Base-by-base conservation (phyloP, 345 rosid species). In the Brassica nigra region DNA sequence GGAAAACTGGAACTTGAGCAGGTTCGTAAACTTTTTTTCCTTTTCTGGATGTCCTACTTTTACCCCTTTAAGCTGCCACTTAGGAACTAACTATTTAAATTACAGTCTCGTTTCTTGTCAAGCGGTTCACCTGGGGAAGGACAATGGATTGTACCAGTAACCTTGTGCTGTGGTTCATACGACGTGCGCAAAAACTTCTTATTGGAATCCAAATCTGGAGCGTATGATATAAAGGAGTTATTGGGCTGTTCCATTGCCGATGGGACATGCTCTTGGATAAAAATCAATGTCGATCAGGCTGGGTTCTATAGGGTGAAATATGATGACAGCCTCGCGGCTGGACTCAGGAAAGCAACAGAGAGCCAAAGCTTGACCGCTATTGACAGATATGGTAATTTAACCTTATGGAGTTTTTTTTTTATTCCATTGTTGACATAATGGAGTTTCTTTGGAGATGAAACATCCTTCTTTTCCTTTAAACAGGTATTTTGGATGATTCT, bases 271-370 rank as follows among this genome's bases (percentile, higher is more conserved):
- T 39, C 85, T 65, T 95, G 97, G 97, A 86, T 93, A 69, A 95
- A 95, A 81, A 76, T 93, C 58, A 95, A 95, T 75, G 89, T 90
- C 61, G 84, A 89, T 77, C 98, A 87, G 87, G 76, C 94, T 77
- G 98, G 99, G 73, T 95, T 95, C 85, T 93, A 93, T 65, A 85
- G 96, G 80, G 97, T 95, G 82, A 95, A 93, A 82, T 93, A 95
- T 76, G 97, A 91, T 37, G 88, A 93, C 55, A 86, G 83, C 47
- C 97, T 95, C 77, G 85, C 88, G 10, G 88, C 93, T 82, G 86
- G 87, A 76, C 90, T 95, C 66, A 86, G 88, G 77, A 64, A 39
- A 79, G 98, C 93, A 16, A 89, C 91, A 77, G 93, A 92, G 86
- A 93, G 84, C 42, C 85, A 88, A 71, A 36, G 74, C 74, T 83